Conservation (phyloP, 495 filamentous ascomycete genomes). For the Aspergillus egyptiacus region DNA sequence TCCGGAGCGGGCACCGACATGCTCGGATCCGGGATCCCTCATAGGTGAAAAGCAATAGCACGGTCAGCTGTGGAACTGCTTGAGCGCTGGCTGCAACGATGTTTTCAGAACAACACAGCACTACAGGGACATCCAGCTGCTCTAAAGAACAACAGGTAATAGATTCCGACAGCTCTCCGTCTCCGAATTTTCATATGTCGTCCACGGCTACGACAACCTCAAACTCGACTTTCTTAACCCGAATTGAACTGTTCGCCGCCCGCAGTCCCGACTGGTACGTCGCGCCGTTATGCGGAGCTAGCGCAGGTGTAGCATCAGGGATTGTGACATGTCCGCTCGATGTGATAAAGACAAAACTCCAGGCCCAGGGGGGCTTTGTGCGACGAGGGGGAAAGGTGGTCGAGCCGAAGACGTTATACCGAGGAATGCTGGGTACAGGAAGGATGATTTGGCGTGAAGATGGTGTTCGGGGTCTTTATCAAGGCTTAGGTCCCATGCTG, state of each 20-base stretch:
- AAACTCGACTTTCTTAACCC: conserved; percentile 38
- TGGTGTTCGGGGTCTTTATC: conserved; percentile 84
- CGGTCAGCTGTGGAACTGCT: conserved; percentile 33
- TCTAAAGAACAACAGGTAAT: conserved; percentile 26
- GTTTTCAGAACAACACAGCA: conserved; percentile 33
- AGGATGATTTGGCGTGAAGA: conserved; percentile 79
- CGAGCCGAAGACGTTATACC: conserved; percentile 56
- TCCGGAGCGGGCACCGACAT: conserved; percentile 46
- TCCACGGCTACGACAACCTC: conserved; percentile 21
- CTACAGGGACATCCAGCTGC: conserved; percentile 27
- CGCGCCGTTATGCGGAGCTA: conserved; percentile 71
- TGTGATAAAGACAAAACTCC: conserved; percentile 98
- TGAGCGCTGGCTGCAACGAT: conserved; percentile 38
- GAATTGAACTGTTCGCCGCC: conserved; percentile 51
- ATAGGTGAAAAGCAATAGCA: conserved; percentile 29
- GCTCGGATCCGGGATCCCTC: conserved; percentile 44
- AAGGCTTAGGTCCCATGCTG: conserved; percentile 88
- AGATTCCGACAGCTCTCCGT: conserved; percentile 18
- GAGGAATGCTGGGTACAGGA: conserved; percentile 81
- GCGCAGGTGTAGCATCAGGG: conserved; percentile 84
- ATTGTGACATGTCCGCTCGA: conserved; percentile 95
- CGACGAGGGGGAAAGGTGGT: conserved; percentile 39
- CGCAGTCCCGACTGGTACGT: conserved; percentile 47
- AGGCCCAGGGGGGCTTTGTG: conserved; percentile 83
- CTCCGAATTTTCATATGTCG: conserved; percentile 18